A percentile compares a stretch with the other conserved stretches of the same genome.
phyloP scores from a whole-genome alignment of 768 basidiomycete genomes.

The Solioccasus polychromus region DNA sequence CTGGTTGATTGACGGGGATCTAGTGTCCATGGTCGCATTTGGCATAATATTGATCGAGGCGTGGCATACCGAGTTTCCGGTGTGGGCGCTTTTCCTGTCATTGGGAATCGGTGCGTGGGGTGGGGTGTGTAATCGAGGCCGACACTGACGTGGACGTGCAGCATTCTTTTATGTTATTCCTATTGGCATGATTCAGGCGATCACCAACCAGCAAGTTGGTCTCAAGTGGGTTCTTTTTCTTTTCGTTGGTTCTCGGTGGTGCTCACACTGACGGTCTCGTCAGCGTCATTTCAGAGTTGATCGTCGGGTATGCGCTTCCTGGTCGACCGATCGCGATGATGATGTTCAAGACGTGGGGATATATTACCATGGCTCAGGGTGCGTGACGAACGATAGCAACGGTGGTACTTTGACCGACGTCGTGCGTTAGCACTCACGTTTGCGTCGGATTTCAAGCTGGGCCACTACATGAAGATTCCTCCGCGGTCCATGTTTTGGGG shows the following conservation, averaged over 20 bases:
- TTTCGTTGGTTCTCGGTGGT: neutral
- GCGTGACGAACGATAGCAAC: neutral
- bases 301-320: conserved; percentile 54
- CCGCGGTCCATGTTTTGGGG: conserved; percentile 66
- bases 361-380: conserved; percentile 56
- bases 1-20: no score
- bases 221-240: conserved; percentile 32
- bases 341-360: conserved; percentile 79
- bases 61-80: conserved; percentile 51
- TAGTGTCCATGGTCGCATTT: conserved; percentile 54
- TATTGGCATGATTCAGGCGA: conserved; percentile 71
- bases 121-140: neutral
- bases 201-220: conserved; percentile 77
- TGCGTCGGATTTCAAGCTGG: conserved; percentile 71
- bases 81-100: conserved; percentile 42
- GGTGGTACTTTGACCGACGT: neutral
- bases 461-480: conserved; percentile 72
- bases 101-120: conserved; percentile 26
- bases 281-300: conserved; percentile 67
- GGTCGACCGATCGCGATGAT: conserved; percentile 76
- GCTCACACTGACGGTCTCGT: conserved; percentile 4
- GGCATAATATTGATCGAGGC: conserved; percentile 57
- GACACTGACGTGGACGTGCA: neutral
- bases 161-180: conserved; percentile 70
- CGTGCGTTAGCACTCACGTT: conserved; percentile 50